Percentiles rank a stretch among this genome's conserved stretches.
phyloP scores from a whole-genome alignment of 495 filamentous ascomycete genomes.

The Talaromyces liani region DNA sequence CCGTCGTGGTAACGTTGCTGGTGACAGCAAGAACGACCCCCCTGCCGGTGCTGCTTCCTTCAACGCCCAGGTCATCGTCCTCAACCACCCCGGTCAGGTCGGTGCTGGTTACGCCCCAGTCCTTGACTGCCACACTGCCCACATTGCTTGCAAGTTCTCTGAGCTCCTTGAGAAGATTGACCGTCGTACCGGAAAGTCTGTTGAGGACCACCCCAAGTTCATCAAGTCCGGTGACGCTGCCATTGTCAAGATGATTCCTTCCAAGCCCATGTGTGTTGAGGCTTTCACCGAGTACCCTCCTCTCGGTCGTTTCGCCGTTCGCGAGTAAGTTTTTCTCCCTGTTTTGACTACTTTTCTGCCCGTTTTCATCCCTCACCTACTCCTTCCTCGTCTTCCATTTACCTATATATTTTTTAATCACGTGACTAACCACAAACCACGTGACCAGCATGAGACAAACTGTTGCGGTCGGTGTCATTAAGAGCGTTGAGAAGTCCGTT shows the following conservation, averaged over 20 bases:
- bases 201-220: conserved; percentile 89
- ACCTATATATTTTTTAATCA: background rate
- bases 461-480: conserved; percentile 96
- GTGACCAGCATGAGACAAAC: conserved; percentile 62
- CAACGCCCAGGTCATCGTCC: conserved; percentile 99
- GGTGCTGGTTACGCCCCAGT: conserved; percentile 98
- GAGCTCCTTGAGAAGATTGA: conserved; percentile 99
- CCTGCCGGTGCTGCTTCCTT: conserved; percentile 82
- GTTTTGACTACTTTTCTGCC: conserved; percentile 14
- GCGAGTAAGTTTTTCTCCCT: conserved; percentile 39
- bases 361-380: background rate
- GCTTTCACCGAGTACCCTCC: conserved; percentile 99
- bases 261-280: conserved; percentile 99
- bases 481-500: conserved; percentile 73
- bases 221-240: conserved; percentile 99
- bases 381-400: background rate
- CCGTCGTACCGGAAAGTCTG: conserved; percentile 98
- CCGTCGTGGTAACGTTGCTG: conserved; percentile 98
- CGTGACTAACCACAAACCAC: background rate
- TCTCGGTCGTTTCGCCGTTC: conserved; percentile 97
- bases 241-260: conserved; percentile 99
- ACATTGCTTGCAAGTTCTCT: conserved; percentile 99
- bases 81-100: conserved; percentile 99
- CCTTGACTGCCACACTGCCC: conserved; percentile 98
- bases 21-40: conserved; percentile 99